phyloP scores from a whole-genome alignment of 257 asterid species.

The Schizonepeta tenuifolia region DNA sequence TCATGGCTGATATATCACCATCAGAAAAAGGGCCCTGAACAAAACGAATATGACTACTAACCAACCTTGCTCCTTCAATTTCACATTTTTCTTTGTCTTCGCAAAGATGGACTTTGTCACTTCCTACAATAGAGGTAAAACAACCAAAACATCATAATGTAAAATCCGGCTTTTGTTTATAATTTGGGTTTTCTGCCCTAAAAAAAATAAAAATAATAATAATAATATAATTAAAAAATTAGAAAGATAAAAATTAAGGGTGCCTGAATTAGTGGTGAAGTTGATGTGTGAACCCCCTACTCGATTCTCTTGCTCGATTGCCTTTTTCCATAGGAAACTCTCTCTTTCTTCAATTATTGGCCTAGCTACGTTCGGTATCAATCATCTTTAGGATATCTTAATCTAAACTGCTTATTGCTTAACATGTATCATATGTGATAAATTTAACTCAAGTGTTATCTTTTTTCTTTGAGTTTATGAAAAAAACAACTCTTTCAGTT shows the following conservation, averaged over 20 bases:
- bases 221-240: neutral
- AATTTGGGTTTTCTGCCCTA: neutral
- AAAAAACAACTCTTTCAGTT: neutral
- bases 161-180: neutral
- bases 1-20: slow-evolving; percentile 43
- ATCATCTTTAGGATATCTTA: slow-evolving; percentile 16
- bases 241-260: neutral
- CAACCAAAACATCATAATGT: neutral
- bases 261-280: slow-evolving; percentile 35
- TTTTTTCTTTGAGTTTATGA: too few relatives aligned
- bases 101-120: neutral
- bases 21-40: slow-evolving; percentile 36
- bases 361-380: slow-evolving; percentile 24
- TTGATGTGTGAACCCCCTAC: slow-evolving; percentile 50
- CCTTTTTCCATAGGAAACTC: slow-evolving; percentile 45
- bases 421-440: too few relatives aligned
- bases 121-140: neutral
- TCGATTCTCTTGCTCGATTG: slow-evolving; percentile 43
- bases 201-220: neutral
- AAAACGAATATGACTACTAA: slow-evolving; percentile 47
- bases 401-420: neutral
- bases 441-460: too few relatives aligned
- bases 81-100: slow-evolving; percentile 26
- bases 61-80: slow-evolving; percentile 39
- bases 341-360: slow-evolving; percentile 45